Base-by-base conservation (phyloP, 305 asterid species). In the Fraxinus sp. region DNA sequence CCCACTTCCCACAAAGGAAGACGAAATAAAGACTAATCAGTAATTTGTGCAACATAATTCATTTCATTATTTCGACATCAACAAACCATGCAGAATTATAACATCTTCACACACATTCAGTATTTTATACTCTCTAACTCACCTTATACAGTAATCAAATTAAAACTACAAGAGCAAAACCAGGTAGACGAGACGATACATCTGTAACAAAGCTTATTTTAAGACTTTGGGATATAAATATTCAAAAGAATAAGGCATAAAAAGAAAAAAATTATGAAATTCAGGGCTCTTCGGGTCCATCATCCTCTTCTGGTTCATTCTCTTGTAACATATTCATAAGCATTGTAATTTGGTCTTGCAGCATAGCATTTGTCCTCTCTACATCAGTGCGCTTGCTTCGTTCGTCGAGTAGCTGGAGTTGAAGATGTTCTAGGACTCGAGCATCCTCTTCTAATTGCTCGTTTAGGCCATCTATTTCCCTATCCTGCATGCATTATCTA, bases 381-480 rank as follows among this genome's bases (percentile, higher is more conserved):
- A 87, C 93, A 8, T 94, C 97, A 0, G 97, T 86, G 0, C 99
- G 91, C 80, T 95, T 95, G 94, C 97, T 93, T 79, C 98, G 87
- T 81, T 95, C 99, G 7, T 95, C 97, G 20, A 95, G 92, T 73
- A 95, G 91, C 92, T 94, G 98, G 84, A 92, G 76, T 79, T 93
- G 97, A 84, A 93, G 88, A 86, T 89, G 97, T 86, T 95, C 99
- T 24, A 95, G 83, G 85, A 93, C 91, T 32, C 91, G 90, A 0
- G 98, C 87, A 77, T 95, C 99, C 87, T 86, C 98, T 80, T 93
- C 99, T 74, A 95, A 64, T 82, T 95, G 99, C 91, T 94, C 98
- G 74, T 92, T 95, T 41, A 95, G 90, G 59, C 99, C 98, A 72
- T 91, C 95, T 0, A 95, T 95, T 79, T 95, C 99, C 80, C 97